Evolutionary conservation across 2,329 filamentous ascomycete species (phyloP), one percentile per base, ranked within the genome.

Genomic region (Aspergillus awamori): DNA sequence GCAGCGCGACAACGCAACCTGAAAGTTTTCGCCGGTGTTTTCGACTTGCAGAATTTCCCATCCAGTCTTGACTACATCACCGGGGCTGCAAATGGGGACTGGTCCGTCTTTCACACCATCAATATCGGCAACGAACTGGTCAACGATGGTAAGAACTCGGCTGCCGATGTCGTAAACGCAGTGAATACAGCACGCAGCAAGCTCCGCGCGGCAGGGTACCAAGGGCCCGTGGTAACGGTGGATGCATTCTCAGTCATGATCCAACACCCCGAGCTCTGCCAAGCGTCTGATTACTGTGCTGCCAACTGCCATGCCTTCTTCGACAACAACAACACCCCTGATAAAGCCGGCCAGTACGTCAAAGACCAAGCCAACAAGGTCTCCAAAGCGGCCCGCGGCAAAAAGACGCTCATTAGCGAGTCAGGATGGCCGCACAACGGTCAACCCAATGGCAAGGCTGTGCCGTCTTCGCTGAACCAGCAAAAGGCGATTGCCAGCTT

Each of bases 301-400:
- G 85, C 89, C 73, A 96, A 97, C 77, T 86, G 87, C 66, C 92
- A 96, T 76, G 86, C 92, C 11, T 96, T 93, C 83, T 96, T 95
- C 75, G 90, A 96, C 68, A 76, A 81, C 3, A 85, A 84, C 51
- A 84, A 85, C 26, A 74, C 76, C 2, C 84, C 91, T 1, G 76
- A 79, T 0, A 76, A 85, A 33, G 87, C 92, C 2, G 92, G 92
- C 3, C 67, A 74, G 0, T 96, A 92, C 75, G 84, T 93, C 41
- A 75, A 81, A 41, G 79, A 81, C 26, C 86, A 88, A 64, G 83
- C 80, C 6, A 71, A 79, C 28, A 73, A 68, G 6, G 79, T 88
- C 61, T 78, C 78, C 17, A 67, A 75, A 6, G 69, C 71, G 3
- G 80, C 79, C 3, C 86, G 83, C 55, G 77, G 78, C 24, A 89